Percentiles rank a stretch among this genome's conserved stretches.
Evolutionary conservation across 371 early-diverging fungal species (phyloP).

Genomic region (Nematocida sp.): DNA sequence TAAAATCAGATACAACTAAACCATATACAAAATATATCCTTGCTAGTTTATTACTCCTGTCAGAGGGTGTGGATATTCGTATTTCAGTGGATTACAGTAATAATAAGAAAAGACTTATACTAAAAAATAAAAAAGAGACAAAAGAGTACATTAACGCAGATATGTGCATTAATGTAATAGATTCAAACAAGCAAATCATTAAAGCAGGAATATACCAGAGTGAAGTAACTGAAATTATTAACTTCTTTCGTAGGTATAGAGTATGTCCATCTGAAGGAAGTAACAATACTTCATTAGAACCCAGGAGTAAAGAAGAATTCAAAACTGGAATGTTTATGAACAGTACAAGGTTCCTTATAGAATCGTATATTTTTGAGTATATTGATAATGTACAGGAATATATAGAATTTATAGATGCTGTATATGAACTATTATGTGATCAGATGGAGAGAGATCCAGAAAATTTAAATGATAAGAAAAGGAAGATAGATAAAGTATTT

Average conservation of each 20-base stretch:
- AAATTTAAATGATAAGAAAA: background rate
- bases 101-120: background rate
- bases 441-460: background rate
- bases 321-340: background rate
- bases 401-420: background rate
- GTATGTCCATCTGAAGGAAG: background rate
- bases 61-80: background rate
- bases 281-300: background rate
- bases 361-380: background rate
- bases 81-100: background rate
- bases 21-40: background rate
- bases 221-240: background rate
- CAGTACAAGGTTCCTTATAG: background rate
- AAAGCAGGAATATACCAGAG: background rate
- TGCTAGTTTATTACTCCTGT: background rate
- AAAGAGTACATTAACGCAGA: background rate
- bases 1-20: background rate
- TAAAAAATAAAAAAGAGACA: background rate
- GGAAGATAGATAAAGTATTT: background rate
- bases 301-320: background rate
- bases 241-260: background rate
- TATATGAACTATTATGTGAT: background rate
- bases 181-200: background rate
- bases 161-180: background rate
- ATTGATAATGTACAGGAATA: background rate